Evolutionary conservation across 2,329 filamentous ascomycete species (phyloP), one percentile per base, ranked within the genome.

Genomic region (Fusarium fujikuroi): DNA sequence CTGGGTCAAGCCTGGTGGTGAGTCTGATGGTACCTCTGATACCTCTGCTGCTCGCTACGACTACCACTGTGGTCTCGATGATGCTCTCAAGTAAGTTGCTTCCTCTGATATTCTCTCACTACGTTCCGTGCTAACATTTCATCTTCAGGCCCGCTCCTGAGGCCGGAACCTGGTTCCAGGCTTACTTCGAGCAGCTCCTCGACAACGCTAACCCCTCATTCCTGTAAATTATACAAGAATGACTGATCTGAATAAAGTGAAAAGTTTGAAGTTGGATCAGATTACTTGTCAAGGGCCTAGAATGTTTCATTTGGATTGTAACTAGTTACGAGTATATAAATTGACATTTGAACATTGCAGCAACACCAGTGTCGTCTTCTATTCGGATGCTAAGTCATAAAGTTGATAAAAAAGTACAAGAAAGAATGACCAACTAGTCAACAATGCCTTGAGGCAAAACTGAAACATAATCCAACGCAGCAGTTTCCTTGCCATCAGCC

Each of bases 1-100:
- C 64, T 92, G 91, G 91, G 84, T 92, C 75, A 93, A 92, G 86
- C 91, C 91, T 9, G 91, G 91, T 72, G 86, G 87, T 69, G 87
- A 88, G 79, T 92, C 83, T 49, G 85, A 87, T 71, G 85, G 85
- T 70, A 86, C 85, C 42, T 86, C 84, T 40, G 81, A 89, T 76
- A 83, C 81, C 43, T 81, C 75, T 39, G 84, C 89, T 15, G 72
- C 81, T 25, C 86, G 79, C 47, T 80, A 80, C 37, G 79, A 80
- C 65, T 75, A 74, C 68, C 74, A 76, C 80, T 91, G 89, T 70
- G 89, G 89, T 34, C 81, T 84, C 14, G 70, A 81, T 3, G 86
- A 87, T 74, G 82, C 91, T 4, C 82, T 92, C 44, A 66, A 76
- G 75, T 77, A 66, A 68, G 75, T 63, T 34, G 1, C 12, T 18